A percentile compares a stretch with the other conserved stretches of the same genome.
phyloP scores from a whole-genome alignment of 1,139 yeast genomes.

The Geotrichum fermentans region DNA sequence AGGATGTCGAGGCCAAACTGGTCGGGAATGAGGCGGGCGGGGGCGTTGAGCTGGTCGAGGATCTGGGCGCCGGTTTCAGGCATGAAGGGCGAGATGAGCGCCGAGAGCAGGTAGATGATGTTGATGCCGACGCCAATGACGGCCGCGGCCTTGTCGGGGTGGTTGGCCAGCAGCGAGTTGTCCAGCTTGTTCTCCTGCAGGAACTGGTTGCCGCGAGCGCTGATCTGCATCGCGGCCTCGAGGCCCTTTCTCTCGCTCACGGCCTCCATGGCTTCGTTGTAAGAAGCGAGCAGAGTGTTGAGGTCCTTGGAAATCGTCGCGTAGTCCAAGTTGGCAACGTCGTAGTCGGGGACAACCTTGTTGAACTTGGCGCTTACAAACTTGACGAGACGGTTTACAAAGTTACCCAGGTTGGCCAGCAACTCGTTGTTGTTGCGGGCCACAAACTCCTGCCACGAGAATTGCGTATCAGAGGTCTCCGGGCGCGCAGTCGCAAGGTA shows the following conservation, averaged over 20 bases:
- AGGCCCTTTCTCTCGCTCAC: slow-evolving; percentile 76
- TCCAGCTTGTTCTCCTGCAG: slow-evolving; percentile 94
- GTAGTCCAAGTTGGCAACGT: slow-evolving; percentile 41
- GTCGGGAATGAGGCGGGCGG: slow-evolving; percentile 72
- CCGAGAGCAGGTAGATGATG: slow-evolving; percentile 74
- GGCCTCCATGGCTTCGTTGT: slow-evolving; percentile 69
- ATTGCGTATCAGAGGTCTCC: slow-evolving; percentile 90
- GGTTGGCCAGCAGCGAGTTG: slow-evolving; percentile 70
- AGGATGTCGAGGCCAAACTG: slow-evolving; percentile 61
- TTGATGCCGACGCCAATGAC: slow-evolving; percentile 90
- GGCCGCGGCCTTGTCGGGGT: slow-evolving; percentile 81
- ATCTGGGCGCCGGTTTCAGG: slow-evolving; percentile 76
- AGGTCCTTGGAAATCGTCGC: slow-evolving; percentile 52
- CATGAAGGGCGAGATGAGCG: slow-evolving; percentile 81
- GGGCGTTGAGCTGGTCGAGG: slow-evolving; percentile 74
- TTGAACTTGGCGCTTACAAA: slow-evolving; percentile 87
- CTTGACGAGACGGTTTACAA: slow-evolving; percentile 88
- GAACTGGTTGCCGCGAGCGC: slow-evolving; percentile 91
- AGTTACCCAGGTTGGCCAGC: slow-evolving; percentile 93
- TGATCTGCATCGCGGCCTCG: slow-evolving; percentile 84
- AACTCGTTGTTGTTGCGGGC: slow-evolving; percentile 88
- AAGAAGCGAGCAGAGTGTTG: slow-evolving; percentile 54
- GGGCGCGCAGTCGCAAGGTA: slow-evolving; percentile 91
- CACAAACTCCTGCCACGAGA: slow-evolving; percentile 95
- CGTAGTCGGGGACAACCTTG: slow-evolving; percentile 73